Base-by-base conservation (phyloP, 768 basidiomycete genomes). In the Kwoniella mangroviensis region DNA sequence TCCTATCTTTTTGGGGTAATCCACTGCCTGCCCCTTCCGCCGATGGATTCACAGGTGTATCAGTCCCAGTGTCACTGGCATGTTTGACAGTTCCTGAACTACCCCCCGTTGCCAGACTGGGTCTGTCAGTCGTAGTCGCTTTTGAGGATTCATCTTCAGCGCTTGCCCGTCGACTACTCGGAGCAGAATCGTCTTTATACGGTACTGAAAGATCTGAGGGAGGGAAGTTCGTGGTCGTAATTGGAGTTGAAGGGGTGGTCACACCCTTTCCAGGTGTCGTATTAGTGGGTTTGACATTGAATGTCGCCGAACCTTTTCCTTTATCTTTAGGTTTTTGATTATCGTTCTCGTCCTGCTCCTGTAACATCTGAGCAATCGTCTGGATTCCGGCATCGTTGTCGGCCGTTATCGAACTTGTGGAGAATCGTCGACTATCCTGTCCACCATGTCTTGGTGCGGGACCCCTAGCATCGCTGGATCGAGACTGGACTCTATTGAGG, bases 11-110 rank as follows among this genome's bases (percentile, higher is more conserved):
- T 17, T 80, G 67, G 7, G 75, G 74, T 22, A 80, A 51, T 19
- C 79, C 79, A 55, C 69, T 76, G 0, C 77, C 79, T 2, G 53
- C 34, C 3, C 67, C 73, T 17, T 57, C 66, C 2, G 77, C 72
- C 5, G 79, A 78, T 15, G 65, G 65, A 51, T 80, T 80, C 17
- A 56, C 40, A n/a, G 55, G 54, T 26, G 68, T 21, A 15, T 64
- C 52, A 11, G 22, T 10, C 2, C 43, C 42, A 51, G 10, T 43
- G 13, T 41, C 21, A 22, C 53, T n/a, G 3, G 13, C 26, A 41
- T 54, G 53, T 57, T 19, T 65, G 26, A 69, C 54, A 1, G 69
- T 66, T 19, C 63, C 64, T 12, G 41, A 64, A 42, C 51, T 68
- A 22, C 43, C 55, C 9, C 24, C 53, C 7, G n/a, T 60, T 22